These are phyloP conservation scores for Rubroboletus satanas DNA, from an alignment of 768 basidiomycete species.

Conservation along the genomic window DNA sequence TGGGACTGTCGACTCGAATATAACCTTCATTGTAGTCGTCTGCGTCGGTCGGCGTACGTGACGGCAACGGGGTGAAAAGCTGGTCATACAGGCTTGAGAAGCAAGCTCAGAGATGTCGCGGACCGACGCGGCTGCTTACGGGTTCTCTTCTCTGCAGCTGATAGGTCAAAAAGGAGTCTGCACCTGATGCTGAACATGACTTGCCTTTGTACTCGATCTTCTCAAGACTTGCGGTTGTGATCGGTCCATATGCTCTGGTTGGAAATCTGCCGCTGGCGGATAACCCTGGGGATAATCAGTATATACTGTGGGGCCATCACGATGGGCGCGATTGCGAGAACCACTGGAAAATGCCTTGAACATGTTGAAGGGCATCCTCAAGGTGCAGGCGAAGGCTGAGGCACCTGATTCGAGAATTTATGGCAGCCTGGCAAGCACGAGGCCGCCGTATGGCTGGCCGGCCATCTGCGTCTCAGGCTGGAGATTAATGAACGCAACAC, in stretches of 20 bases:
- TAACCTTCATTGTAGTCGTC: constrained; percentile 32
- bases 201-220: constrained; percentile 27
- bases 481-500: constrained; percentile 5
- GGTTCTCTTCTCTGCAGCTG: constrained; percentile 30
- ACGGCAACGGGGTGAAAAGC: constrained; percentile 33
- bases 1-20: constrained; percentile 30
- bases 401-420: constrained; percentile 23
- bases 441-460: constrained; percentile 36
- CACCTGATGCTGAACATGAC: constrained; percentile 4
- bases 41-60: constrained; percentile 31
- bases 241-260: constrained; percentile 16
- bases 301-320: constrained; percentile 24
- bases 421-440: constrained; percentile 23
- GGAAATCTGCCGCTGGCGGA: constrained; percentile 25
- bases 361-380: constrained; percentile 37
- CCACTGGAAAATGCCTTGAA: constrained; percentile 32
- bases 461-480: neutral
- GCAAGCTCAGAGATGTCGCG: neutral
- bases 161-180: constrained; percentile 11
- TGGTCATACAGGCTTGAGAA: constrained; percentile 11
- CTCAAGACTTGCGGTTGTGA: constrained; percentile 26
- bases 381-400: constrained; percentile 16
- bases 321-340: constrained; percentile 31
- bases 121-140: constrained; percentile 17
- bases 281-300: constrained; percentile 29